A percentile compares a stretch with the other conserved stretches of the same genome.
These are phyloP conservation scores for Umbelopsis vinacea DNA, from an alignment of 192 early-diverging fungal species.

Conservation along the genomic window DNA sequence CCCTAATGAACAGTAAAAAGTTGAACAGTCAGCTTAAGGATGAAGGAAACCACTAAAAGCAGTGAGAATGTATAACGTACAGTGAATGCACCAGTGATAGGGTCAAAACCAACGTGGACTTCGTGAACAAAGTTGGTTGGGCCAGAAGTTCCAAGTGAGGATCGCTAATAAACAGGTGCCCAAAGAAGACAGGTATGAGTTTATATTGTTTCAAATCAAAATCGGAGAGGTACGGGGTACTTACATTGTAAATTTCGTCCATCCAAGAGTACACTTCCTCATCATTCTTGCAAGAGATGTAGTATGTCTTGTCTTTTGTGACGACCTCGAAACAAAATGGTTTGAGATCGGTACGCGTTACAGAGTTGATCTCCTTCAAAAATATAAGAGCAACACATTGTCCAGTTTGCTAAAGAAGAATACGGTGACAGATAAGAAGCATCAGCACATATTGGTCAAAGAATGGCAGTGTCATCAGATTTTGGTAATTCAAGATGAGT, in stretches of 20 bases:
- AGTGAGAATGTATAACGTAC: slow-evolving; percentile 40
- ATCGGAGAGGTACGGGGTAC: slow-evolving; percentile 1
- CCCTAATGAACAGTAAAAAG: slow-evolving; percentile 55
- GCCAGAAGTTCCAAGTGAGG: slow-evolving; percentile 78
- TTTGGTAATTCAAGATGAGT: background rate
- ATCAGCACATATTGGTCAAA: background rate
- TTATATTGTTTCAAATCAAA: background rate
- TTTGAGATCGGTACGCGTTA: slow-evolving; percentile 88
- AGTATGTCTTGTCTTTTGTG: slow-evolving; percentile 94
- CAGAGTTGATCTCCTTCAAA: slow-evolving; percentile 88
- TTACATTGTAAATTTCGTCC: slow-evolving; percentile 94
- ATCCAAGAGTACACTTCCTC: slow-evolving; percentile 99
- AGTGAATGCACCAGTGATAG: slow-evolving; percentile 61
- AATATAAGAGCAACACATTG: slow-evolving; percentile 90
- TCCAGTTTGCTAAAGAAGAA: slow-evolving; percentile 66
- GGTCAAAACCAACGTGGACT: slow-evolving; percentile 77
- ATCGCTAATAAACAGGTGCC: no score
- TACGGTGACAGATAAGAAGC: slow-evolving; percentile 17
- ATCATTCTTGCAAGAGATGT: slow-evolving; percentile 90
- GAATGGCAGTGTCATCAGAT: background rate
- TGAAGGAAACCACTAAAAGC: background rate
- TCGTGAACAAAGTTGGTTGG: slow-evolving; percentile 89
- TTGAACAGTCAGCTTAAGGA: background rate
- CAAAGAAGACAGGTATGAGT: background rate
- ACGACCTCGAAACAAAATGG: slow-evolving; percentile 93